Evolutionary conservation across 2,329 filamentous ascomycete genomes (phyloP).

Genomic region (Microascus cirrosus): DNA sequence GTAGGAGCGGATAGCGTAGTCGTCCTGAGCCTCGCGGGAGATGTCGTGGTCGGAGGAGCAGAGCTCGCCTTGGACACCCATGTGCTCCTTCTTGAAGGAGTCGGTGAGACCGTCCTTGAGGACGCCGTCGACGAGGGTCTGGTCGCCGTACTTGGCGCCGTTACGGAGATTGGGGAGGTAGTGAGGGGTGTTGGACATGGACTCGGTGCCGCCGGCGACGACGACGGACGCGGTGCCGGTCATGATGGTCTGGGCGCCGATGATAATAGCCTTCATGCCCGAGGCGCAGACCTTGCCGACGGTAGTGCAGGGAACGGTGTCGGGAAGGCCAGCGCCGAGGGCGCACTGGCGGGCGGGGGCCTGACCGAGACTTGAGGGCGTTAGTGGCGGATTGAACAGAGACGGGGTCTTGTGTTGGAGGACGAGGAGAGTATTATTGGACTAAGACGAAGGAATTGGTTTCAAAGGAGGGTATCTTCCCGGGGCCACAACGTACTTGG

Average conservation of each 20-base stretch:
- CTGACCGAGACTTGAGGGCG: constrained; percentile 64
- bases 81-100: constrained; percentile 91
- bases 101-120: constrained; percentile 92
- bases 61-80: constrained; percentile 88
- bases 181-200: constrained; percentile 96
- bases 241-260: constrained; percentile 95
- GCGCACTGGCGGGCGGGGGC: constrained; percentile 93
- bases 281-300: constrained; percentile 99
- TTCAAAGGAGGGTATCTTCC: not conserved
- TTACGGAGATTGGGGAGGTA: constrained; percentile 81
- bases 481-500: constrained; percentile 52
- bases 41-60: constrained; percentile 78
- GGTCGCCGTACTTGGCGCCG: constrained; percentile 90
- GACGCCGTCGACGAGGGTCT: constrained; percentile 79
- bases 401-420: not conserved
- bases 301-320: constrained; percentile 75
- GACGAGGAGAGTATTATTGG: not conserved
- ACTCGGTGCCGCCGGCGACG: constrained; percentile 90
- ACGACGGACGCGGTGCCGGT: constrained; percentile 88
- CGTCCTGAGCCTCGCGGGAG: constrained; percentile 77
- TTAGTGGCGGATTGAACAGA: not conserved
- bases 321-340: constrained; percentile 72
- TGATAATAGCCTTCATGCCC: constrained; percentile 83
- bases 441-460: constrained; percentile 1
- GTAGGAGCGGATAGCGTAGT: constrained; percentile 92